These are phyloP conservation scores for Trichoderma oligosporum DNA, from an alignment of 2,329 filamentous ascomycete species.

Conservation along the genomic window DNA sequence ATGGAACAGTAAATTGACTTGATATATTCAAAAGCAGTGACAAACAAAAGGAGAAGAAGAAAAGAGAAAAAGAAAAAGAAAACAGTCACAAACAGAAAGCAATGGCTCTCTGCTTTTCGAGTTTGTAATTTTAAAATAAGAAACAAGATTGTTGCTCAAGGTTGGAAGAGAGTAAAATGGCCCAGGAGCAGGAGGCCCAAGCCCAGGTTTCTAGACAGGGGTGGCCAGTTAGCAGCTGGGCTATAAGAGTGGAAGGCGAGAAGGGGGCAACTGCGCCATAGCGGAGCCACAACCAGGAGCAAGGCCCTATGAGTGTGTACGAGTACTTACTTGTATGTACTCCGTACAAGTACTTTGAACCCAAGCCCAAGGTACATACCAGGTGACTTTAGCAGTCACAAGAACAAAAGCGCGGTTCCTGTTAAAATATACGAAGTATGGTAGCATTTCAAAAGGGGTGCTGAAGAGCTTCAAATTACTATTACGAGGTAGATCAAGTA, in stretches of 20 bases:
- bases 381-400: no score
- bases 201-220: conserved; percentile 10
- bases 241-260: conserved; percentile 12
- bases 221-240: not conserved
- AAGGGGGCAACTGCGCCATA: conserved; percentile 15
- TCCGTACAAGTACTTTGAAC: no score
- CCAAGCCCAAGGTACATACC: no score
- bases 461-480: no score
- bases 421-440: no score
- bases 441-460: no score
- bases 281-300: conserved; percentile 8
- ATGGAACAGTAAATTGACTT: not conserved
- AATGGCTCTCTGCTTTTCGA: not conserved
- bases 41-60: not conserved
- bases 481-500: no score
- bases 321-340: not conserved
- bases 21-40: no score
- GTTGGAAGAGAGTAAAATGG: conserved; percentile 16
- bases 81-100: not conserved
- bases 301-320: conserved; percentile 7
- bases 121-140: no score
- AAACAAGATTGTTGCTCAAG: not conserved
- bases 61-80: not conserved
- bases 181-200: conserved; percentile 15
- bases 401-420: no score